Conservation (phyloP, 2,329 filamentous ascomycete species). For the Aspergillus sp. region DNA sequence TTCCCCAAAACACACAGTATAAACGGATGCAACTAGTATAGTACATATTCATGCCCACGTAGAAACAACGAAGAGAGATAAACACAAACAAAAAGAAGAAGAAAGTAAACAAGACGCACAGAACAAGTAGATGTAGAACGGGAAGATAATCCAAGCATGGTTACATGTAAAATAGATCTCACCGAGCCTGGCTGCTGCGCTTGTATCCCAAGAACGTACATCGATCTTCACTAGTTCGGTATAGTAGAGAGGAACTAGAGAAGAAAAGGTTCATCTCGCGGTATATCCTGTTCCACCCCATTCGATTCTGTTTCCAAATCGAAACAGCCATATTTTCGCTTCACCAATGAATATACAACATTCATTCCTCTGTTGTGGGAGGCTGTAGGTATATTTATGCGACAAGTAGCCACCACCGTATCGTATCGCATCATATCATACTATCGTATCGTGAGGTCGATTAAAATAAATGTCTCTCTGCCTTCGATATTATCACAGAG, state of each 20-base stretch:
- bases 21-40: slow-evolving; percentile 9
- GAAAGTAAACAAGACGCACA: slow-evolving; percentile 2
- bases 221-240: neutral
- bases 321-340: neutral
- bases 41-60: slow-evolving; percentile 4
- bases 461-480: neutral
- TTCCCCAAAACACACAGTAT: neutral
- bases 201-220: slow-evolving; percentile 7
- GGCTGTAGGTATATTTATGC: slow-evolving; percentile 12
- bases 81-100: neutral
- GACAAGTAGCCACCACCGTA: slow-evolving; percentile 2
- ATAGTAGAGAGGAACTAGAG: neutral
- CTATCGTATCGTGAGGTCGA: neutral
- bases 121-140: slow-evolving; percentile 1
- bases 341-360: slow-evolving; percentile 8
- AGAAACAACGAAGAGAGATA: slow-evolving; percentile 1
- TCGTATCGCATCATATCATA: slow-evolving; percentile 7
- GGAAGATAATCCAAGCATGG: slow-evolving; percentile 7
- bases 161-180: neutral
- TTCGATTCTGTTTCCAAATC: neutral
- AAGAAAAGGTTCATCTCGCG: neutral
- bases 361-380: neutral
- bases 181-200: neutral
- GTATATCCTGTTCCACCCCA: neutral
- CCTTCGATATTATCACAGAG: neutral